A percentile compares a stretch with the other conserved stretches of the same genome.
Evolutionary conservation across 768 basidiomycete species (phyloP).

Genomic region (Hericium alpestre): DNA sequence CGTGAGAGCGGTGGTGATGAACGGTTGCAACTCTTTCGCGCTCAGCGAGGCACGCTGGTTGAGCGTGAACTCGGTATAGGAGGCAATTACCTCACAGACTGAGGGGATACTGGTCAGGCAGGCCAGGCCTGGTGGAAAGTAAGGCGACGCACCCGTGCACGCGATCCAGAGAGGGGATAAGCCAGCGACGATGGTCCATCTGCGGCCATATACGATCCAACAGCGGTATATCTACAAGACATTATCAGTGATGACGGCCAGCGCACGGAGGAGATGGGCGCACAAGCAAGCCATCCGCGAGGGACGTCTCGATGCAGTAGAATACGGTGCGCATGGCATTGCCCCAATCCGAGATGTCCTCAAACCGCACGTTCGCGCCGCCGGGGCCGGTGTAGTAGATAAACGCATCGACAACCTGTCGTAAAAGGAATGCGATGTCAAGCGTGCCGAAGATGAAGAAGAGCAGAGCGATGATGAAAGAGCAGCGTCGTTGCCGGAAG

Average conservation of each 20-base stretch:
- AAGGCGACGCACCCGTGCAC: conserved; percentile 3
- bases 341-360: conserved; percentile 27
- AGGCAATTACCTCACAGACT: conserved; percentile 3
- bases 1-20: not conserved
- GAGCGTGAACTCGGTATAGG: conserved; percentile 5
- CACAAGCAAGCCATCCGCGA: conserved; percentile 35
- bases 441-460: conserved; percentile 32
- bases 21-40: not conserved
- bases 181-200: conserved; percentile 10
- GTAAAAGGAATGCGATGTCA: conserved; percentile 29
- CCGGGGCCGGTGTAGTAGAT: conserved; percentile 21
- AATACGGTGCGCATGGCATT: conserved; percentile 32
- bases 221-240: conserved; percentile 14
- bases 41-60: not conserved
- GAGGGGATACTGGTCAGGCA: not conserved
- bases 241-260: not conserved
- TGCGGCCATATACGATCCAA: conserved; percentile 15
- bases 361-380: conserved; percentile 23
- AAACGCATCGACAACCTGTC: conserved; percentile 33
- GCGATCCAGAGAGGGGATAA: conserved; percentile 16
- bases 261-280: not conserved
- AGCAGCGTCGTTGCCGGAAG: conserved; percentile 18
- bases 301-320: conserved; percentile 31
- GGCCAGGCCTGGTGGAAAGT: not conserved
- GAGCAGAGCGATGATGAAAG: conserved; percentile 26